Base-by-base conservation (phyloP, 2,329 filamentous ascomycete species). In the Beauveria rudraprayagi region DNA sequence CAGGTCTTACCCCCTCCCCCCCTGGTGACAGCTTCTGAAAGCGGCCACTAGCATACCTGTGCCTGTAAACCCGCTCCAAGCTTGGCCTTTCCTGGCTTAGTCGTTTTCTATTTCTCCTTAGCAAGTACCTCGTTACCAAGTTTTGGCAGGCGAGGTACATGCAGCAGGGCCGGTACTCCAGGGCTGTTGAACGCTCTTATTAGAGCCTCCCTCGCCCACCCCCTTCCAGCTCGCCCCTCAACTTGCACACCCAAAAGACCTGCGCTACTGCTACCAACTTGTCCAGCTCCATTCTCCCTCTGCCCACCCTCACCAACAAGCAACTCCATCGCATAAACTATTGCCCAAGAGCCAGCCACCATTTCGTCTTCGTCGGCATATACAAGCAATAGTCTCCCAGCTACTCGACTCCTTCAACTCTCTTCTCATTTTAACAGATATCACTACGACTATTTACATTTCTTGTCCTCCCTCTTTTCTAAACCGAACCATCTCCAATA, bases 21-120 rank as follows among this genome's bases (percentile, higher is more conserved):
- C 37, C 19, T 17, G 9, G 51, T 40, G n/a, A 28, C 19, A 10
- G 9, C 19, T n/a, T 28, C 56, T 51, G 34, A 30, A 58, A 58
- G 56, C 56, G 34, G 56, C 56, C 56, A 10, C 46, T 43, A 30
- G 34, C 56, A 58, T 58, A n/a, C 56, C 56, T 58, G 55, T 57
- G 28, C 55, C 55, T 50, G 34, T 5, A 37, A 37, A 37, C 14
- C 34, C 34, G 34, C 34, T 37, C 11, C 34, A 37, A 37, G 34
- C 34, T 16, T 37, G 34, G 34, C 34, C 34, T 37, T 14, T 37
- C 34, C 16, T 37, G 34, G 34, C 34, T 37, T 37, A 37, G 34
- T 37, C 5, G 5, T 16, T 37, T 37, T 37, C 34, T 37, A 16
- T 37, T 16, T 37, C 11, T 5, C 34, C 34, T 37, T 14, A 0